Evolutionary conservation across 2,329 filamentous ascomycete species (phyloP).

Genomic region (Talaromyces sp.): DNA sequence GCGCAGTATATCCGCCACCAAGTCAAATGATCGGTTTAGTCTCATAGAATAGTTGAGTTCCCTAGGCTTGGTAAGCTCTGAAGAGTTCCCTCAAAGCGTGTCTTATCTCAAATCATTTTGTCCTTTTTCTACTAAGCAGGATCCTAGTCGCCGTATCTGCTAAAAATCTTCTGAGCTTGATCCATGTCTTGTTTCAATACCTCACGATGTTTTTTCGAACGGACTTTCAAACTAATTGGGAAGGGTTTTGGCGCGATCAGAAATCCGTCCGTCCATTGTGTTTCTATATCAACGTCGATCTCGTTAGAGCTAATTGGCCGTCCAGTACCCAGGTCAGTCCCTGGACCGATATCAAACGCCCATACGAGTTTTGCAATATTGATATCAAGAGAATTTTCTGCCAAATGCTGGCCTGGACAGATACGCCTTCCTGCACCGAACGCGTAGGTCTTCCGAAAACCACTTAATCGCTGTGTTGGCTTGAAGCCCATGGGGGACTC

Average conservation of each 20-base stretch:
- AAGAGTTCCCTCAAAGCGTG: not conserved
- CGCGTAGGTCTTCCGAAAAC: not conserved
- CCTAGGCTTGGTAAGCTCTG: too few relatives aligned
- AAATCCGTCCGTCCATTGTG: not conserved
- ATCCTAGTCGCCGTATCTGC: not conserved
- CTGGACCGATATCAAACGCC: not conserved
- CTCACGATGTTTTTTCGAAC: not conserved
- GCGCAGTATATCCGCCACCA: too few relatives aligned
- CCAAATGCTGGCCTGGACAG: not conserved
- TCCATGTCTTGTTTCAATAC: not conserved
- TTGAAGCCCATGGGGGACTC: not conserved
- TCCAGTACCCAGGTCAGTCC: not conserved
- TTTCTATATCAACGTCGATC: not conserved
- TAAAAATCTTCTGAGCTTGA: not conserved
- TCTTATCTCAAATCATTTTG: not conserved
- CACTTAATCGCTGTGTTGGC: not conserved
- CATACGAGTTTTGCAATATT: not conserved
- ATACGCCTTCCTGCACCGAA: not conserved
- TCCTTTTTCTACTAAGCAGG: not conserved
- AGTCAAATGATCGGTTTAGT: too few relatives aligned
- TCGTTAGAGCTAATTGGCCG: not conserved
- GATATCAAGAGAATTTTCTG: not conserved
- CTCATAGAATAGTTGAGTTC: too few relatives aligned
- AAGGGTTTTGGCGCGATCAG: not conserved
- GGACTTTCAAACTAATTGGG: not conserved